Percentiles rank a stretch among this genome's conserved stretches.
Evolutionary conservation across 805 yeast species (phyloP).

Genomic region (Kurtzmaniella fragi): DNA sequence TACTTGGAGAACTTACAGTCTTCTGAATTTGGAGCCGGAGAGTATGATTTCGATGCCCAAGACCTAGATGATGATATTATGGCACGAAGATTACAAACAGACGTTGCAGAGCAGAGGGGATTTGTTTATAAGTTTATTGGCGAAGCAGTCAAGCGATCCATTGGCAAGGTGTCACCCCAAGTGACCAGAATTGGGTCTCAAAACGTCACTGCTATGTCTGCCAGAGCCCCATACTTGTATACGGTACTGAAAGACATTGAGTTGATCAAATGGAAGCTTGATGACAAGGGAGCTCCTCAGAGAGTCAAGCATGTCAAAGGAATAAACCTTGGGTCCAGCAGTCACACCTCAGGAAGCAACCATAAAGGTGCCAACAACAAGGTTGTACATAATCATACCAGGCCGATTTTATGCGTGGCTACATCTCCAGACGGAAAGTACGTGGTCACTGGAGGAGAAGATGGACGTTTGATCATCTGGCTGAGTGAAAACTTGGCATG

Average conservation of each 20-base stretch:
- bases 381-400: slow-evolving; percentile 60
- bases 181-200: slow-evolving; percentile 58
- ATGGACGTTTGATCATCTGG: slow-evolving; percentile 80
- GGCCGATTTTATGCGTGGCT: slow-evolving; percentile 71
- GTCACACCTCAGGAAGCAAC: slow-evolving; percentile 26
- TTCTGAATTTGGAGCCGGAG: slow-evolving; percentile 45
- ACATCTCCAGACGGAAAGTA: slow-evolving; percentile 83
- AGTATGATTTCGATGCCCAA: slow-evolving; percentile 66
- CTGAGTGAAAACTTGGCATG: slow-evolving; percentile 73
- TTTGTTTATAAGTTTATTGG: slow-evolving; percentile 67
- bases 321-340: neutral
- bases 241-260: slow-evolving; percentile 80
- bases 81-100: slow-evolving; percentile 72
- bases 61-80: slow-evolving; percentile 87
- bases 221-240: slow-evolving; percentile 58
- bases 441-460: slow-evolving; percentile 89
- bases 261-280: slow-evolving; percentile 74
- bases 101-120: slow-evolving; percentile 88
- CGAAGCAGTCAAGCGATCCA: slow-evolving; percentile 40
- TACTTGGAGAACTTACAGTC: slow-evolving; percentile 74
- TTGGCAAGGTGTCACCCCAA: no score
- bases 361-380: neutral
- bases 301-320: slow-evolving; percentile 63
- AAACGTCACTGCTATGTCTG: slow-evolving; percentile 52
- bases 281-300: slow-evolving; percentile 38